These are phyloP conservation scores for Gracilaria caudata DNA, from an alignment of 23 red algal genomes.

Conservation along the genomic window DNA sequence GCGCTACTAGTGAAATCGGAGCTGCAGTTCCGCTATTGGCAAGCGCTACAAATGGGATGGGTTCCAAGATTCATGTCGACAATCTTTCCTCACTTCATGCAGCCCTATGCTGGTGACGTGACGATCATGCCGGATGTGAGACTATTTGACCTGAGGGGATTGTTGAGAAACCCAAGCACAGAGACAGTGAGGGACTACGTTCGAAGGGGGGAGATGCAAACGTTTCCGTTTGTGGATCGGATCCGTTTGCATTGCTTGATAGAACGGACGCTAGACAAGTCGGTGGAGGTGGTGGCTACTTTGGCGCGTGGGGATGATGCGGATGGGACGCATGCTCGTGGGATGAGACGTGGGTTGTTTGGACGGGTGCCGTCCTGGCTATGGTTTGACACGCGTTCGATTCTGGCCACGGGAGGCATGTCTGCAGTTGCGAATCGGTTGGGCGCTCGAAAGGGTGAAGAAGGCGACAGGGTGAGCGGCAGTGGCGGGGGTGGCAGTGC, in stretches of 20 bases:
- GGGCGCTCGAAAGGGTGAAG: background rate
- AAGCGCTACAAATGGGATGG: constrained; percentile 85
- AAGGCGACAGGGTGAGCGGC: background rate
- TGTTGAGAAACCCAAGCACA: constrained; percentile 84
- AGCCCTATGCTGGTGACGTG: constrained; percentile 95
- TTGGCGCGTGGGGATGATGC: constrained; percentile 32
- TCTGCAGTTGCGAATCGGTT: background rate
- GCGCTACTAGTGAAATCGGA: constrained; percentile 81
- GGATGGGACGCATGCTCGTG: constrained; percentile 13
- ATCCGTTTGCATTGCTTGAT: constrained; percentile 90
- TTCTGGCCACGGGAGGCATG: constrained; percentile 22
- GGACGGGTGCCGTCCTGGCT: constrained; percentile 79
- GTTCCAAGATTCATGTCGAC: constrained; percentile 67
- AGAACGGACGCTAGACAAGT: constrained; percentile 86
- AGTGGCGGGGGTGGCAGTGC: background rate
- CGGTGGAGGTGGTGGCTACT: constrained; percentile 73
- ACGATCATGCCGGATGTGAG: constrained; percentile 89
- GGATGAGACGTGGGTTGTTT: constrained; percentile 37
- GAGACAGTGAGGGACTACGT: constrained; percentile 48
- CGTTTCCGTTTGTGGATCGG: constrained; percentile 79
- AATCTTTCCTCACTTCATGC: constrained; percentile 82
- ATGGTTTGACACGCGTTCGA: constrained; percentile 71
- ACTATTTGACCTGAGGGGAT: constrained; percentile 53
- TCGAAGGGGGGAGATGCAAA: constrained; percentile 63
- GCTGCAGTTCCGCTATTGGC: constrained; percentile 92